Conservation (phyloP, 208 protist genomes). For the Herpetomonas muscarum region DNA sequence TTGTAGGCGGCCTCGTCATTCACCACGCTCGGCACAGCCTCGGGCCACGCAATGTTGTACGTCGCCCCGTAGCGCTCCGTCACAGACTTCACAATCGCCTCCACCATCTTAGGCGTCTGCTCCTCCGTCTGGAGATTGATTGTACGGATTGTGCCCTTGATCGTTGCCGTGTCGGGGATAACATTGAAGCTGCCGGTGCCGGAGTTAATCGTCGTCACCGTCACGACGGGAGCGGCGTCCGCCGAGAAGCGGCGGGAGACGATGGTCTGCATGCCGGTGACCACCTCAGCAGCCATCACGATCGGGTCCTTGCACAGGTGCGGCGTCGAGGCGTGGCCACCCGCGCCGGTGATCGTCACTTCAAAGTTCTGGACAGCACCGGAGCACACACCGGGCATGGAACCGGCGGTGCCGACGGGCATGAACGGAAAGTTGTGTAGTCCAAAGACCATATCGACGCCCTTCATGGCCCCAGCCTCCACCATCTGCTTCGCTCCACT, state of each 20-base stretch:
- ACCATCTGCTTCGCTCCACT: slow-evolving; percentile 55
- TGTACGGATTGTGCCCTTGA: slow-evolving; percentile 48
- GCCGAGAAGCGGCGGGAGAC: slow-evolving; percentile 48
- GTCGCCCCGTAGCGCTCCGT: slow-evolving; percentile 40
- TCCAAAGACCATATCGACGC: slow-evolving; percentile 56
- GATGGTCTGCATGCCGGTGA: slow-evolving; percentile 50
- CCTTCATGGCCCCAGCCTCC: slow-evolving; percentile 39
- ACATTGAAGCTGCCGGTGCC: slow-evolving; percentile 64
- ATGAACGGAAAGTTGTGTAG: slow-evolving; percentile 28
- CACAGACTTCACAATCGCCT: slow-evolving; percentile 35
- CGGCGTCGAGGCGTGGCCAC: slow-evolving; percentile 55
- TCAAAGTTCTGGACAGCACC: slow-evolving; percentile 41
- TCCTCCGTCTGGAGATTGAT: slow-evolving; percentile 31
- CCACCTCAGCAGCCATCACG: slow-evolving; percentile 51
- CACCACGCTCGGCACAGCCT: slow-evolving; percentile 31
- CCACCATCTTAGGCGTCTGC: slow-evolving; percentile 31
- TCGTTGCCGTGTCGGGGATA: slow-evolving; percentile 51
- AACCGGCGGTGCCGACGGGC: slow-evolving; percentile 24
- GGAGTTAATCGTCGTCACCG: slow-evolving; percentile 43
- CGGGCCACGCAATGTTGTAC: slow-evolving; percentile 19
- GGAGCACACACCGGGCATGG: slow-evolving; percentile 25
- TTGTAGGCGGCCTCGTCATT: slow-evolving; percentile 21
- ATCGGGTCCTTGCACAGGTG: slow-evolving; percentile 57
- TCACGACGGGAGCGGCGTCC: slow-evolving; percentile 38
- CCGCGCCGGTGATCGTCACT: slow-evolving; percentile 43